Percentiles rank a stretch among this genome's conserved stretches.
phyloP scores from a whole-genome alignment of 768 basidiomycete species.

The Leccinum aurantiacum region DNA sequence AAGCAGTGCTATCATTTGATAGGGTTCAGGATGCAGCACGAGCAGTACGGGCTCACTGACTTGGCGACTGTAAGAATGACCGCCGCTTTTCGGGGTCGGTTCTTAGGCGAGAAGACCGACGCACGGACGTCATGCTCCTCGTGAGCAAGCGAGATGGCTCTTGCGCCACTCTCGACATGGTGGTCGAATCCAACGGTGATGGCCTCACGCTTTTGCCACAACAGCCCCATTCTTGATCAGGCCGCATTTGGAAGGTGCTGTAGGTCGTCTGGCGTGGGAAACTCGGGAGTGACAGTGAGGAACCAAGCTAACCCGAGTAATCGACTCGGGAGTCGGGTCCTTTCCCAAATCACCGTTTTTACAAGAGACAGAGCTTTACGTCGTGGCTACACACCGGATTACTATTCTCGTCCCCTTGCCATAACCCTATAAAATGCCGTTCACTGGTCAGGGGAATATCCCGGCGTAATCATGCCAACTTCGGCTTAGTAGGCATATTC shows the following conservation, averaged over 20 bases:
- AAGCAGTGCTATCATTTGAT: slow-evolving; percentile 10
- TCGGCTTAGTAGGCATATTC: neutral
- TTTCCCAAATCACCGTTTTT: neutral
- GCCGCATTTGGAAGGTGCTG: slow-evolving; percentile 35
- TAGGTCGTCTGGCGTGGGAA: slow-evolving; percentile 25
- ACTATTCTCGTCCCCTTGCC: neutral
- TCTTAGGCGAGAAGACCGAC: slow-evolving; percentile 28
- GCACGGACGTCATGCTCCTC: slow-evolving; percentile 26
- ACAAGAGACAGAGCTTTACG: neutral
- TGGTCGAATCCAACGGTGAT: slow-evolving; percentile 1
- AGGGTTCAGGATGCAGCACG: slow-evolving; percentile 1
- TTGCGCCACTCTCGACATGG: slow-evolving; percentile 23
- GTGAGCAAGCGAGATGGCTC: slow-evolving; percentile 18
- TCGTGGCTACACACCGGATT: neutral
- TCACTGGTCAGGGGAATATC: neutral
- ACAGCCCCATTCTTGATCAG: slow-evolving; percentile 8
- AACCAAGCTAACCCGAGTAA: neutral
- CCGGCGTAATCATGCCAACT: neutral
- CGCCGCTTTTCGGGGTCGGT: neutral
- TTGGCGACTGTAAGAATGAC: slow-evolving; percentile 4
- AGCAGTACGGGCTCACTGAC: slow-evolving; percentile 15
- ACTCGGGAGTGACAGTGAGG: neutral
- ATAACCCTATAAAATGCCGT: slow-evolving; percentile 4
- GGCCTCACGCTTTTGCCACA: neutral
- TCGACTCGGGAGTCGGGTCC: neutral